Evolutionary conservation across 2,329 filamentous ascomycete genomes (phyloP), one percentile per base, ranked within the genome.

Genomic region (Phaeoacremonium minimum): DNA sequence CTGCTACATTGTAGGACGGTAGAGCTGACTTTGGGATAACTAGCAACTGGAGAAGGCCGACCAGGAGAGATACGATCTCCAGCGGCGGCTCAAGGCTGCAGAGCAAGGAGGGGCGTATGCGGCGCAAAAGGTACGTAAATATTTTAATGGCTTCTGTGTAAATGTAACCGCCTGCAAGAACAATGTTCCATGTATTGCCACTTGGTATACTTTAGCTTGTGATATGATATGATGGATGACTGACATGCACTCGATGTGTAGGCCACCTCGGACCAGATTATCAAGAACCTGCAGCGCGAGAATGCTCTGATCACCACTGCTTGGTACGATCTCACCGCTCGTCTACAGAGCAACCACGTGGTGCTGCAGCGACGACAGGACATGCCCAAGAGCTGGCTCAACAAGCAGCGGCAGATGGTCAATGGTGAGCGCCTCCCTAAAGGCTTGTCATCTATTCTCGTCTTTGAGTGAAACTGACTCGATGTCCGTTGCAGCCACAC

Each of bases 311-410:
- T 94, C 50, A 71, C 83, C 17, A 85, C 81, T n/a, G 87, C 87
- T 3, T 94, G 86, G 86, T 90, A 90, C 63, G 86, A 91, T 58
- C 75, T 93, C 51, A 81, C 83, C 17, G 82, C 74, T 54, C 73
- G 87, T 35, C 61, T 94, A 48, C 87, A 93, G 63, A 89, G 85
- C 64, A 91, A 90, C 57, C 85, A 86, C 44, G 83, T 91, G 29
- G 79, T 87, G 37, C 63, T 94, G 44, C 84, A 89, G 54, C 70
- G 87, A 46, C 74, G 85, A 48, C 78, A 79, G 48, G 85, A 91
- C 49, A 75, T 76, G 48, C 84, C 86, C 12, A 83, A 80, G 61
- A 90, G 85, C 62, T 94, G 86, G 85, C 64, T 94, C 49, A 86
- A 86, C 52, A 89, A 86, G 68, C 87, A 93, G 71, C 76, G 87